Evolutionary conservation across 169 alveolate genomes (phyloP).

Genomic region (Plasmodium vivax): DNA sequence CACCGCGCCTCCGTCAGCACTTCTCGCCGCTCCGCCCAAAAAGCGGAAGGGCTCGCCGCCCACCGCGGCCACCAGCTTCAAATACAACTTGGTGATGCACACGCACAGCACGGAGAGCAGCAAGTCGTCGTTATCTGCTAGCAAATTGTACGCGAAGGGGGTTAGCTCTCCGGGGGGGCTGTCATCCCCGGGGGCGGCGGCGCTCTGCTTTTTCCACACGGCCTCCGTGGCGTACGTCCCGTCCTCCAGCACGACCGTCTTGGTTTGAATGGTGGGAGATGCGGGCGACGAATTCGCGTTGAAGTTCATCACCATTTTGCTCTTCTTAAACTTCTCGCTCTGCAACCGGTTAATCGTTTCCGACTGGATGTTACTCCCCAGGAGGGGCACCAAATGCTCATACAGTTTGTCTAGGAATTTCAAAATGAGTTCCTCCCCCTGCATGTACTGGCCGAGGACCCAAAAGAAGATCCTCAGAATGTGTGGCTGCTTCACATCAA

Average conservation of each 20-base stretch:
- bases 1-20: no score
- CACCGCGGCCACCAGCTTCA: constrained; percentile 18
- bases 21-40: neutral
- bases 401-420: constrained; percentile 5
- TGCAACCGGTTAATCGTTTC: constrained; percentile 41
- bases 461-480: constrained; percentile 74
- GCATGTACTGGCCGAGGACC: constrained; percentile 56
- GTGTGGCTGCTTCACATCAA: constrained; percentile 68
- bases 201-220: constrained; percentile 30
- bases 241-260: constrained; percentile 95
- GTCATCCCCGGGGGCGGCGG: neutral
- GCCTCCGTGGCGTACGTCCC: constrained; percentile 96
- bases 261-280: constrained; percentile 65
- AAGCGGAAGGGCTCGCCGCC: constrained; percentile 5
- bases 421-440: constrained; percentile 10
- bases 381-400: constrained; percentile 19
- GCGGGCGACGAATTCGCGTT: neutral
- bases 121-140: constrained; percentile 74
- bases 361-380: constrained; percentile 50
- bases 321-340: constrained; percentile 73
- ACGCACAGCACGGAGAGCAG: constrained; percentile 71
- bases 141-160: constrained; percentile 69
- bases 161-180: constrained; percentile 13
- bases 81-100: constrained; percentile 52
- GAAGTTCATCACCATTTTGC: constrained; percentile 63